These are phyloP conservation scores for Tetracentron sinense DNA, from an alignment of 164 flowering plant genomes.

Conservation along the genomic window DNA sequence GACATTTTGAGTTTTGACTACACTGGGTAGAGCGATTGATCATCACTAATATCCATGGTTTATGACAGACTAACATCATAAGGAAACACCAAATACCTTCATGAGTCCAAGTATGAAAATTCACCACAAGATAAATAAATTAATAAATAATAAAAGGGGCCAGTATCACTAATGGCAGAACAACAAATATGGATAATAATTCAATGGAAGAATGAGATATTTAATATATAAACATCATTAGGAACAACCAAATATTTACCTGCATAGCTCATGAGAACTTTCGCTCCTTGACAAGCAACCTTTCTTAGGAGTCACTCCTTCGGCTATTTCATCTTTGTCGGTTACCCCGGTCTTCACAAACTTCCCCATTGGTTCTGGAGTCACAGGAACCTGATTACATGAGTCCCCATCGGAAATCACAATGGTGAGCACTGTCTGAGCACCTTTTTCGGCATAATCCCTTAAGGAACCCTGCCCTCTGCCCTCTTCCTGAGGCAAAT, in stretches of 20 bases:
- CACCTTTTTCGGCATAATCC: conserved; percentile 8
- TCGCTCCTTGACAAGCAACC: conserved; percentile 33
- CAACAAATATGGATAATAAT: too few relatives aligned
- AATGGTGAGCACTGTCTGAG: conserved; percentile 19
- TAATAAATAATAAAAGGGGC: too few relatives aligned
- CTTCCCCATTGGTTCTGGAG: conserved; percentile 1
- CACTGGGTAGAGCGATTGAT: too few relatives aligned
- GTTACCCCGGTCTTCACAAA: neutral
- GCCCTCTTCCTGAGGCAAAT: conserved; percentile 3
- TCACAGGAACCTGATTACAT: neutral
- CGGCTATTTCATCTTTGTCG: conserved; percentile 9
- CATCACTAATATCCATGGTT: too few relatives aligned
- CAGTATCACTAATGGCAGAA: too few relatives aligned
- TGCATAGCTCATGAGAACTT: conserved; percentile 57
- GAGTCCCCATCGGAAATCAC: conserved; percentile 24
- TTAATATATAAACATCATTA: too few relatives aligned
- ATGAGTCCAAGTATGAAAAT: too few relatives aligned
- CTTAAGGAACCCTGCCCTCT: conserved; percentile 1
- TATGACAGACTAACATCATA: too few relatives aligned
- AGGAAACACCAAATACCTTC: too few relatives aligned
- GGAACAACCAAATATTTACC: conserved; percentile 39
- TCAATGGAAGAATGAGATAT: too few relatives aligned
- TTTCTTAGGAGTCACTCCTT: conserved; percentile 31
- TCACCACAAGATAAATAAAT: too few relatives aligned
- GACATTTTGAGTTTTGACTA: too few relatives aligned